Conservation (phyloP, 345 rosid genomes). For the Eucalyptus tenuipes region DNA sequence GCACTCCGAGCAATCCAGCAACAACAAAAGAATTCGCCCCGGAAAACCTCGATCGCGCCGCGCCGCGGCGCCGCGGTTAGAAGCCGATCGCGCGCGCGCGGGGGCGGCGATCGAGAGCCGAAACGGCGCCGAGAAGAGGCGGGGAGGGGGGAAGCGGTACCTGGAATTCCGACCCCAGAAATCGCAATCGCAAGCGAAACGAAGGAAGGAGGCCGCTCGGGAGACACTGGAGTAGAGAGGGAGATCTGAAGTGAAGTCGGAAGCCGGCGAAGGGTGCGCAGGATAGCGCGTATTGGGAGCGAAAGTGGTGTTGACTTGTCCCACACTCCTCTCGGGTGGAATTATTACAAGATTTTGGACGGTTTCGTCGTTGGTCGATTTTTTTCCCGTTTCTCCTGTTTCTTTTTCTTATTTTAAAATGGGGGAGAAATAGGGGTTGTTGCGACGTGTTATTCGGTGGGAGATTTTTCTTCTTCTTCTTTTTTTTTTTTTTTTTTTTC, state of each 20-base stretch:
- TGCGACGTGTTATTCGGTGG: background rate
- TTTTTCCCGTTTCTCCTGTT: background rate
- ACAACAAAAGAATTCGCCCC: background rate
- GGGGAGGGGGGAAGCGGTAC: background rate
- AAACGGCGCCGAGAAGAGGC: background rate
- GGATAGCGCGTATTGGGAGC: background rate
- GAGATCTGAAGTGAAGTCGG: background rate
- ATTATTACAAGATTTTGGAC: background rate
- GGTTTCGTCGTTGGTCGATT: background rate
- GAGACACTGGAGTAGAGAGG: background rate
- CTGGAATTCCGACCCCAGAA: background rate
- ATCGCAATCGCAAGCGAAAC: no score
- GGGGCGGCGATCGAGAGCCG: background rate
- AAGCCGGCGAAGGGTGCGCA: constrained; percentile 7
- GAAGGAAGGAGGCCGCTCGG: background rate
- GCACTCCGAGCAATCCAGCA: background rate
- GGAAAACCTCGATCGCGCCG: background rate
- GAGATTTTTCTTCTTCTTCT: background rate
- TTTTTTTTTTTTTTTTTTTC: rapidly evolving
- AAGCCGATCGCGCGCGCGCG: background rate
- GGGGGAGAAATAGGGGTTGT: background rate
- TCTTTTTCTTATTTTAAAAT: no score
- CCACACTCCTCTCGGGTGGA: background rate
- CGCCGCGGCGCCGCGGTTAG: background rate
- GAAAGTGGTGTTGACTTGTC: background rate